phyloP scores from a whole-genome alignment of 768 basidiomycete genomes.

The Rhizopogon salebrosus region DNA sequence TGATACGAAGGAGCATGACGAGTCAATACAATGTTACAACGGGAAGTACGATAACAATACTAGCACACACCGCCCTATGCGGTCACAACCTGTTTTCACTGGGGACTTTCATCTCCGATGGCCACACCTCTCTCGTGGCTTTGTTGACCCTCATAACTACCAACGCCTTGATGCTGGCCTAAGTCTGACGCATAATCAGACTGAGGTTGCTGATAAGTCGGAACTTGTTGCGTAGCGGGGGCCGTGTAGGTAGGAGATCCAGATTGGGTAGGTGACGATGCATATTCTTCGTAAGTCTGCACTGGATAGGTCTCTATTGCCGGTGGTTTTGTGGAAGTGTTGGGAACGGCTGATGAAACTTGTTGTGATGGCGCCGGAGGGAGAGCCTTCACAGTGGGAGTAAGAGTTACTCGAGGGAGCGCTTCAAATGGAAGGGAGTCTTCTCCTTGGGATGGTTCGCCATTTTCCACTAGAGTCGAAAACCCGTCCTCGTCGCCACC shows the following conservation, averaged over 20 bases:
- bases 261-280: constrained; percentile 6
- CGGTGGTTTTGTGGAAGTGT: constrained; percentile 6
- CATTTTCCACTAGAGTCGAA: constrained; percentile 37
- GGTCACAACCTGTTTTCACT: too few relatives aligned
- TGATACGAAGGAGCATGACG: too few relatives aligned
- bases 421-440: constrained; percentile 23
- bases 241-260: constrained; percentile 33
- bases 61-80: too few relatives aligned
- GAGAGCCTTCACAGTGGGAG: constrained; percentile 15
- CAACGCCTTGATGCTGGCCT: constrained; percentile 26
- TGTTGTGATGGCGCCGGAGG: constrained; percentile 17
- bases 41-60: too few relatives aligned
- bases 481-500: constrained; percentile 57
- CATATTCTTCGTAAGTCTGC: constrained; percentile 14
- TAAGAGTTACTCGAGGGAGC: constrained; percentile 14
- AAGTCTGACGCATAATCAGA: constrained; percentile 39
- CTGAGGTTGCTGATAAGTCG: constrained; percentile 69
- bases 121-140: constrained; percentile 65
- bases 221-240: constrained; percentile 62
- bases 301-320: constrained; percentile 8
- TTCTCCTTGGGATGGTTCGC: constrained; percentile 26
- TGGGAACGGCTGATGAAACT: constrained; percentile 3
- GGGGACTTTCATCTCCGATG: constrained; percentile 94
- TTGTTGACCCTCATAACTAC: constrained; percentile 36
- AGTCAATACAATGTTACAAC: too few relatives aligned